phyloP scores from a whole-genome alignment of 164 flowering plant species.

The Macadamia integrifolia region DNA sequence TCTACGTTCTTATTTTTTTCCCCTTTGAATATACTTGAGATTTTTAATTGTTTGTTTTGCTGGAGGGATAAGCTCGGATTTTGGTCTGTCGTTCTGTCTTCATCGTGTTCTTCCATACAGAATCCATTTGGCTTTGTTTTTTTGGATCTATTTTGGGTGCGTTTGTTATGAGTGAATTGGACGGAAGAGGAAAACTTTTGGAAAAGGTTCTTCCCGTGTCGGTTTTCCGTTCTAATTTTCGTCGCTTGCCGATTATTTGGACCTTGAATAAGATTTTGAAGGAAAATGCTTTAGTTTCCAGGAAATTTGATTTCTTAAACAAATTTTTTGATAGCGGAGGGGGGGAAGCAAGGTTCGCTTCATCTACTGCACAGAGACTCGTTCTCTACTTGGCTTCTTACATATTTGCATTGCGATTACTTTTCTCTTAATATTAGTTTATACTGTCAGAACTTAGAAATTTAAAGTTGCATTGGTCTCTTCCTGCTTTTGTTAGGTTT shows the following conservation, averaged over 20 bases:
- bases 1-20: background rate
- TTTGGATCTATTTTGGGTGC: background rate
- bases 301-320: background rate
- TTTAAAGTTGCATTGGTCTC: background rate
- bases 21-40: no score
- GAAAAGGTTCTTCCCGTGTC: no score
- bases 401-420: background rate
- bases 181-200: background rate
- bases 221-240: background rate
- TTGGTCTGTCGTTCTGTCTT: background rate
- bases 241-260: background rate
- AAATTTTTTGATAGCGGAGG: background rate
- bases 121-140: background rate
- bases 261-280: background rate
- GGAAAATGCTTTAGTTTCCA: background rate
- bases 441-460: background rate
- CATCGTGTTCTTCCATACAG: background rate
- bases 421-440: background rate
- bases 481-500: background rate
- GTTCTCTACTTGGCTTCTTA: background rate
- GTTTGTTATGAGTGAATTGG: background rate
- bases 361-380: background rate
- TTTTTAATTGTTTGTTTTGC: no score
- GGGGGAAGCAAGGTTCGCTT: background rate
- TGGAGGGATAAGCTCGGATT: background rate